These are phyloP conservation scores for Triticum aestivum DNA, from an alignment of 176 grass and related monocot species.

Conservation along the genomic window DNA sequence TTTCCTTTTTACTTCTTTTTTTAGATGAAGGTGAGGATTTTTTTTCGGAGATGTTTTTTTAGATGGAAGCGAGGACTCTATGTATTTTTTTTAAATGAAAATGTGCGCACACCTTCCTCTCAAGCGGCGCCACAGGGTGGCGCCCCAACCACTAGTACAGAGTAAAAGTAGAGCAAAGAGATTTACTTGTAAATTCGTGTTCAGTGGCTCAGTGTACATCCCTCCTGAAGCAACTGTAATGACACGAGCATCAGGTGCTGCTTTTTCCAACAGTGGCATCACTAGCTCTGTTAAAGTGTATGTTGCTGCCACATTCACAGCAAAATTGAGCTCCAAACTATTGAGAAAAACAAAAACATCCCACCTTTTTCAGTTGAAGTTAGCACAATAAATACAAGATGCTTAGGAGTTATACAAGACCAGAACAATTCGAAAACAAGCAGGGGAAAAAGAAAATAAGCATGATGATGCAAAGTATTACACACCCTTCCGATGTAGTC, in stretches of 20 bases:
- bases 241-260: constrained; percentile 78
- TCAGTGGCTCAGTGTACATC: constrained; percentile 78
- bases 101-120: too few species aligned
- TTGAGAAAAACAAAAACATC: background rate
- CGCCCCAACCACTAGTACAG: background rate
- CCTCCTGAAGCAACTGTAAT: constrained; percentile 87
- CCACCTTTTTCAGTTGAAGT: background rate
- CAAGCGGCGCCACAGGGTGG: too few species aligned
- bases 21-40: too few species aligned
- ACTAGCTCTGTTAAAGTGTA: constrained; percentile 76
- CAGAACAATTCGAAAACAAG: background rate
- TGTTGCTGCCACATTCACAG: constrained; percentile 86
- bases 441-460: background rate
- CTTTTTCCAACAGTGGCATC: constrained; percentile 79
- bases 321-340: constrained; percentile 86
- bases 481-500: constrained; percentile 73
- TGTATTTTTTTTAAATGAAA: too few species aligned
- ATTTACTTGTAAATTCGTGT: constrained; percentile 68
- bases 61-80: too few species aligned
- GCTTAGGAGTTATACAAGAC: background rate
- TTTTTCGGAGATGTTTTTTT: too few species aligned
- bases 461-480: constrained; percentile 2
- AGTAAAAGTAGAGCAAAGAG: background rate
- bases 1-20: too few species aligned
- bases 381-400: background rate